Evolutionary conservation across 2,329 filamentous ascomycete genomes (phyloP), one percentile per base, ranked within the genome.

Genomic region (Aspergillus floridensis): DNA sequence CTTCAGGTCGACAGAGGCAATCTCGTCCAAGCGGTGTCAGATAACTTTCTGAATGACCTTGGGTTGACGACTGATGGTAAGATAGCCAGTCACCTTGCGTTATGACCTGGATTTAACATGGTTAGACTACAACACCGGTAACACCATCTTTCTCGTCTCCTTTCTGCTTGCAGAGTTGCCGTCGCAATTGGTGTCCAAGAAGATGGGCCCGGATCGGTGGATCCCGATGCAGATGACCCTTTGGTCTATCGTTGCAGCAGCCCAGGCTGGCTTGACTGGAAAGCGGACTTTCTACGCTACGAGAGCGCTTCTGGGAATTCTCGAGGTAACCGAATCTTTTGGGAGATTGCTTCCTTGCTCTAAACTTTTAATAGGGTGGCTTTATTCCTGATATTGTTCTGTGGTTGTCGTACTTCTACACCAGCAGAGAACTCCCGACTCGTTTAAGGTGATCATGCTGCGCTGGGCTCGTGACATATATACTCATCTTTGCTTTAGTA

Each of bases 401-500:
- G 0, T 91, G 87, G 72, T 77, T 91, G 4, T 86, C 83, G 2
- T 91, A 91, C 70, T 92, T 88, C 68, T 92, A 91, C 74, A 91
- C 84, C 44, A 82, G 82, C 1, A 79, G 80, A 51, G 88, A 91
- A 69, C 77, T 91, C 0, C 86, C 88, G 3, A 65, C 64, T 12
- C 82, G 89, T 1, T 73, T 91, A 12, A 83, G 64, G 64, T 70
- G 62, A 22, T 50, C 4, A 35, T 38, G 2, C 10, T 8, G 12
- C 3, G 38, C 5, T 19, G 24, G 26, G 10, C 5, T 47, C 19
- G 11, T 26, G 3, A 22, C 32, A 22, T 32, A 12, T 14, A n/a
- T 35, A 12, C 47, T 64, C 47, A 65, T 16, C 3, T 4, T 47
- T 35, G 2, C 2, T 4, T 44, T 24, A 84, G 83, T 63, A 82